Evolutionary conservation across 495 filamentous ascomycete genomes (phyloP).

Genomic region (Xanthoparmelia taractica): DNA sequence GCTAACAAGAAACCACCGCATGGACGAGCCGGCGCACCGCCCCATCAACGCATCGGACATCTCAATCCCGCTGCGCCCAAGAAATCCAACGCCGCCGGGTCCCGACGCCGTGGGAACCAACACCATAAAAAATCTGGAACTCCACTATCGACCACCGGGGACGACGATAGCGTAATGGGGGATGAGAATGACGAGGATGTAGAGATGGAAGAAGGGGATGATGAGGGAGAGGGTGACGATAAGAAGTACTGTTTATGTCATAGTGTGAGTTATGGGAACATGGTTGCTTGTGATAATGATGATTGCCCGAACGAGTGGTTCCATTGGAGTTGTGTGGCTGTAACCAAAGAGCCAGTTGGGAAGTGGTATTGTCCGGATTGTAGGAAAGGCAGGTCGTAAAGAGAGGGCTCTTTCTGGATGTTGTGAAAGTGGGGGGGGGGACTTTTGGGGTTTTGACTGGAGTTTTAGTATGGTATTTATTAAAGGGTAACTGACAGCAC

Average conservation of each 20-base stretch:
- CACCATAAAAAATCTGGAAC: constrained; percentile 38
- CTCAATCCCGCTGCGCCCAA: constrained; percentile 40
- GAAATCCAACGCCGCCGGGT: constrained; percentile 31
- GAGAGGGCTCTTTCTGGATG: background rate
- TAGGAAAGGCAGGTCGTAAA: constrained; percentile 36
- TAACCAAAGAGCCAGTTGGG: constrained; percentile 81
- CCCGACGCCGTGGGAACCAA: constrained; percentile 36
- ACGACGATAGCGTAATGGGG: constrained; percentile 35
- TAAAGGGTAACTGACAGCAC: background rate
- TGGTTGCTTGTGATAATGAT: constrained; percentile 97
- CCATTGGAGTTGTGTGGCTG: constrained; percentile 90
- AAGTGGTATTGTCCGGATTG: constrained; percentile 91
- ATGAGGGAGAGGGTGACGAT: constrained; percentile 82
- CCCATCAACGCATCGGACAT: constrained; percentile 54
- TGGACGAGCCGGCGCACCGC: constrained; percentile 54
- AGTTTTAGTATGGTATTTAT: background rate
- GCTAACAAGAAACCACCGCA: constrained; percentile 14
- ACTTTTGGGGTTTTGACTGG: background rate
- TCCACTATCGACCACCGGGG: constrained; percentile 17
- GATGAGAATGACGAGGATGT: constrained; percentile 39
- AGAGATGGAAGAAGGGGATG: constrained; percentile 61
- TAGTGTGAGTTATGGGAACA: constrained; percentile 88
- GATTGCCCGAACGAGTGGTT: constrained; percentile 95
- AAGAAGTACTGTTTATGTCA: constrained; percentile 90
- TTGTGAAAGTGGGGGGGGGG: background rate